These are phyloP conservation scores for Claviceps humidiphila DNA, from an alignment of 2,329 filamentous ascomycete species.

Conservation along the genomic window DNA sequence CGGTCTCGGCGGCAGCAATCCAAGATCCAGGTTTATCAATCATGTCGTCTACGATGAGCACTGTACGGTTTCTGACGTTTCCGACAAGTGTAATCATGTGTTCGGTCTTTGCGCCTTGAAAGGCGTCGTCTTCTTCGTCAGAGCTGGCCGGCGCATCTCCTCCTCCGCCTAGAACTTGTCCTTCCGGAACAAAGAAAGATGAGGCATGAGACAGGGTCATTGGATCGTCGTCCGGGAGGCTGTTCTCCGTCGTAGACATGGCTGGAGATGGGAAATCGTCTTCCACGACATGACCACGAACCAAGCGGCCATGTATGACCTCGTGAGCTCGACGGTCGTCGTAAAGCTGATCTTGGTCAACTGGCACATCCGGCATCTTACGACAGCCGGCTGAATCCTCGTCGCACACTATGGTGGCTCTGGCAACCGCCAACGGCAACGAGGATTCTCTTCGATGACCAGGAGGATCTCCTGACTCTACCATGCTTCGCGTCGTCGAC, in stretches of 20 bases:
- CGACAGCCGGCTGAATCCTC: slow-evolving; percentile 11
- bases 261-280: slow-evolving; percentile 78
- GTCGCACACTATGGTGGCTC: slow-evolving; percentile 6
- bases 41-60: slow-evolving; percentile 97
- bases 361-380: slow-evolving; percentile 14
- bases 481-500: slow-evolving; percentile 10
- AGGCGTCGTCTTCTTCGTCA: slow-evolving; percentile 87
- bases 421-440: slow-evolving; percentile 5
- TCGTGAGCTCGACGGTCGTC: slow-evolving; percentile 74
- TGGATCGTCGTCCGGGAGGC: slow-evolving; percentile 57
- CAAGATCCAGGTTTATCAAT: slow-evolving; percentile 95
- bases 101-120: slow-evolving; percentile 68
- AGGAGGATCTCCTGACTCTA: slow-evolving; percentile 32
- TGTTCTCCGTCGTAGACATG: slow-evolving; percentile 55
- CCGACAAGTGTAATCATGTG: slow-evolving; percentile 97
- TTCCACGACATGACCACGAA: slow-evolving; percentile 91
- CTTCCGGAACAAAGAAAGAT: slow-evolving; percentile 59
- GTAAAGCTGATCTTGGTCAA: slow-evolving; percentile 38
- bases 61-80: slow-evolving; percentile 74
- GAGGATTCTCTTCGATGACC: slow-evolving; percentile 15
- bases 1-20: slow-evolving; percentile 94
- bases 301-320: slow-evolving; percentile 78
- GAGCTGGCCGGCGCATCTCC: slow-evolving; percentile 71
- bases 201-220: slow-evolving; percentile 75
- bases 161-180: slow-evolving; percentile 63